Evolutionary conservation across 441 rosid genomes (phyloP).

Genomic region (Populus trichocarpa): DNA sequence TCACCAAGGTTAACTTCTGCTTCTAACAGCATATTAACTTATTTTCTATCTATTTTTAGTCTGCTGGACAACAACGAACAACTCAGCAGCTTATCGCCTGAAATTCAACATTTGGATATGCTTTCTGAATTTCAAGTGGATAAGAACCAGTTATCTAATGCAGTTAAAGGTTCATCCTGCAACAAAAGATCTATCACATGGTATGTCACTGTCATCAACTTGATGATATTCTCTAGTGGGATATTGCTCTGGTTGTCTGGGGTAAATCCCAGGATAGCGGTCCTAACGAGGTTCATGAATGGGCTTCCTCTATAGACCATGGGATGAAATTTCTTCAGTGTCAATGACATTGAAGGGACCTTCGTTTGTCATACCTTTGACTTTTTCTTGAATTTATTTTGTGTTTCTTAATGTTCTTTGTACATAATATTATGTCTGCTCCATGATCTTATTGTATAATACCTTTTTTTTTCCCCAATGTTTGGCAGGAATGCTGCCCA

Average conservation of each 20-base stretch:
- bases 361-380: background rate
- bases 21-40: constrained; percentile 6
- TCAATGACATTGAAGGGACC: background rate
- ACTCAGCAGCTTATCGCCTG: constrained; percentile 38
- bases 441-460: background rate
- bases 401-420: background rate
- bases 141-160: constrained; percentile 31
- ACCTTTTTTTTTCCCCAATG: background rate
- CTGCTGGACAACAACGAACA: constrained; percentile 51
- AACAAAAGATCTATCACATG: constrained; percentile 19
- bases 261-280: background rate
- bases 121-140: constrained; percentile 44
- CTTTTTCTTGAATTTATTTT: background rate
- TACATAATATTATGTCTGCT: background rate
- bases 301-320: background rate
- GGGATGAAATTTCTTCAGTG: background rate
- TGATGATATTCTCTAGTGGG: constrained; percentile 5
- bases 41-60: constrained; percentile 23
- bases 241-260: background rate
- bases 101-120: constrained; percentile 34
- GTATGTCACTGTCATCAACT: constrained; percentile 28
- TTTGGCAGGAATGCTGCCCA: constrained; percentile 35
- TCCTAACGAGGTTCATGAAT: background rate
- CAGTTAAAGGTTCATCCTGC: constrained; percentile 25
- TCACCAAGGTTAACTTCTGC: background rate